Evolutionary conservation across 768 basidiomycete genomes (phyloP).

Genomic region (Russula brevipes): DNA sequence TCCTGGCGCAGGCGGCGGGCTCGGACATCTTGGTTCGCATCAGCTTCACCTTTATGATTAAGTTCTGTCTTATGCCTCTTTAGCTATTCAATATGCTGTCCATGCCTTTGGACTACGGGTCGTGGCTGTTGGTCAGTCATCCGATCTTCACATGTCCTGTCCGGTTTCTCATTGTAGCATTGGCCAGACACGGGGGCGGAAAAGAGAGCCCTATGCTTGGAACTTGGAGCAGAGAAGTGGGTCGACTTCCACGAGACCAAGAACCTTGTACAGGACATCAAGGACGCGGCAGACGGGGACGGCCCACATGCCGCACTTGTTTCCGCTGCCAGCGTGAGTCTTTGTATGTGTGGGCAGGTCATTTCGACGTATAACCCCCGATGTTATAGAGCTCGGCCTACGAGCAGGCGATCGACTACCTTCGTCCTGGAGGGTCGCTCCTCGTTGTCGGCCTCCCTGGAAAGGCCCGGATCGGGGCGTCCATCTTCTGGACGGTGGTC

Average conservation of each 20-base stretch:
- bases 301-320: slow-evolving; percentile 72
- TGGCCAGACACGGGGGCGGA: slow-evolving; percentile 61
- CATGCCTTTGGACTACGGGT: slow-evolving; percentile 69
- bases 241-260: slow-evolving; percentile 71
- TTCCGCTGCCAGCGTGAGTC: slow-evolving; percentile 46
- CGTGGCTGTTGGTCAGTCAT: slow-evolving; percentile 57
- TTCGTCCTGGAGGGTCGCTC: slow-evolving; percentile 64
- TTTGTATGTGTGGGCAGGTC: slow-evolving; percentile 23
- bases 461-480: slow-evolving; percentile 47
- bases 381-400: slow-evolving; percentile 33
- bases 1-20: slow-evolving; percentile 75
- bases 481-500: slow-evolving; percentile 68
- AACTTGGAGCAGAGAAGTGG: slow-evolving; percentile 69
- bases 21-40: slow-evolving; percentile 67
- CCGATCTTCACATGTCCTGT: not conserved
- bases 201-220: slow-evolving; percentile 55
- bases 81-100: slow-evolving; percentile 73
- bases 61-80: not conserved
- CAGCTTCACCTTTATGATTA: not conserved
- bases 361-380: slow-evolving; percentile 28
- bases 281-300: slow-evolving; percentile 53
- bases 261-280: slow-evolving; percentile 62
- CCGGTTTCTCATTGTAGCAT: not conserved
- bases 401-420: slow-evolving; percentile 63
- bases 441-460: slow-evolving; percentile 76